Base-by-base conservation (phyloP, 148 eudicot genomes). In the Heliamphora exappendiculata region DNA sequence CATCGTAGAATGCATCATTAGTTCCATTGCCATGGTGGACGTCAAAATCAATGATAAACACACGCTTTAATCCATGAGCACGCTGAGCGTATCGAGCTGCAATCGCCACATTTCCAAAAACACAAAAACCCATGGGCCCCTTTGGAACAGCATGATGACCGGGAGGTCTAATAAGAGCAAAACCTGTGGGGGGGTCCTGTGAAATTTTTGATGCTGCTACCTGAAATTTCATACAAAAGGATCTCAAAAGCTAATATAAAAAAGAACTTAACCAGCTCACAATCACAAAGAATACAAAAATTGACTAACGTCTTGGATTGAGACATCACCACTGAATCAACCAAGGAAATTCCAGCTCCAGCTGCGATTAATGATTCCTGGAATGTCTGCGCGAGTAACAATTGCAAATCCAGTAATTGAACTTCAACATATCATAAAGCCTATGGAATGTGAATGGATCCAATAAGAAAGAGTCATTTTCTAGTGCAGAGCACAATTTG, bases 1-100 rank as follows among this genome's bases (percentile, higher is more conserved):
- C 98, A 76, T 88, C 90, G 74, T 94, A 94, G 81, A 94, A 94
- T 29, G 93, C 93, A 73, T 94, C 98, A 80, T 88, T 89, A 68
- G 98, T 94, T 82, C 98, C 98, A 82, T 94, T 94, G 14, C 98
- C 98, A 84, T 94, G 98, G 75, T 94, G 98, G 57, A 94, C 98
- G 85, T 94, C 98, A 76, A 90, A 94, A 82, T 94, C 98, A 77
- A 94, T 91, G 79, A 94, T 91, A 36, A 94, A 88, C 34, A 94
- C 95, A 41, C 95, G 97, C 80, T 90, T 86, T 78, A 94, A 78
- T 76, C 98, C 93, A 82, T 90, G 97, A 5, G 79, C 82, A 20
- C 88, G 89, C 77, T 94, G 98, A 81, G 91, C 98, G 82, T 91
- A 87, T 41, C 97, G 97, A 76, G 98, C 95, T 37, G 98, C 98